These are phyloP conservation scores for Kondoa subrosea DNA, from an alignment of 768 basidiomycete genomes.

Conservation along the genomic window DNA sequence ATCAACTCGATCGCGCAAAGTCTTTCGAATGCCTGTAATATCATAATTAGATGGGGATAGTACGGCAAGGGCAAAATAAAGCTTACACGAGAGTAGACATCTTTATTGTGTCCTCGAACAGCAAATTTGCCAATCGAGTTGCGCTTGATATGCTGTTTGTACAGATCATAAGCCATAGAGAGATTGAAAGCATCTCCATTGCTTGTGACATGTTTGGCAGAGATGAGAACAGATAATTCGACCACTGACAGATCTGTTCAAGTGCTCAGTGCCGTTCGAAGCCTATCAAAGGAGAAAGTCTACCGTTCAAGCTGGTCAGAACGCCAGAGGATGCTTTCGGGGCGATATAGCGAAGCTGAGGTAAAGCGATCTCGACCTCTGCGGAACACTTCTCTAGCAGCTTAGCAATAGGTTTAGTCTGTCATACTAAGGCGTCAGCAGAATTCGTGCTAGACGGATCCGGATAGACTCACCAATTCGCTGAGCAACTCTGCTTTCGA, in stretches of 20 bases:
- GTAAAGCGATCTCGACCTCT: conserved; percentile 34
- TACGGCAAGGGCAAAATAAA: not conserved
- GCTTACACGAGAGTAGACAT: conserved; percentile 10
- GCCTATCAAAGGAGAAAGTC: not conserved
- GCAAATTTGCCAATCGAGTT: conserved; percentile 12
- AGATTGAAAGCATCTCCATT: conserved; percentile 78
- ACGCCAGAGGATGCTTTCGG: not conserved
- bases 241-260: conserved; percentile 56
- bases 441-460: not conserved
- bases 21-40: conserved; percentile 17
- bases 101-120: conserved; percentile 10
- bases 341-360: not conserved
- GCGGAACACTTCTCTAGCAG: conserved; percentile 35
- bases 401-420: conserved; percentile 41
- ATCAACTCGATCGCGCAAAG: conserved; percentile 13
- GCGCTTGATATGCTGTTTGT: conserved; percentile 24
- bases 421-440: not conserved
- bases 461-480: conserved; percentile 35
- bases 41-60: not conserved
- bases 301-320: not conserved
- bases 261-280: conserved; percentile 27
- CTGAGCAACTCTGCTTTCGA: conserved; percentile 40
- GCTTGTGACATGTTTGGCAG: conserved; percentile 57
- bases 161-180: conserved; percentile 63
- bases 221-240: conserved; percentile 53